phyloP scores from a whole-genome alignment of 2,329 filamentous ascomycete species.

The Talaromyces albobiverticillius region DNA sequence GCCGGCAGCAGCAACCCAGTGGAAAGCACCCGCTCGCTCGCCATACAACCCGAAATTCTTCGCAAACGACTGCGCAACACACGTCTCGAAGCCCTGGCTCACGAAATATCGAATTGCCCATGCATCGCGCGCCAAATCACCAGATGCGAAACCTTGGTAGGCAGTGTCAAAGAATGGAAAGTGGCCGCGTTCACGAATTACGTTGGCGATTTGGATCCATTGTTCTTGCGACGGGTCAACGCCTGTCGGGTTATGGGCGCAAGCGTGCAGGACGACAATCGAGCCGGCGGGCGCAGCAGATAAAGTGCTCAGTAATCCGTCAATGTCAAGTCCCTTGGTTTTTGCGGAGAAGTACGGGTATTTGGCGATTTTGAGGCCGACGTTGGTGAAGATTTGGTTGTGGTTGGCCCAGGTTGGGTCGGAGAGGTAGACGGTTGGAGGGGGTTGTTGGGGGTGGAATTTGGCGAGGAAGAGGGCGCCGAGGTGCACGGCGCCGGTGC shows the following conservation, averaged over 20 bases:
- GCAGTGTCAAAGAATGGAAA: slow-evolving; percentile 99
- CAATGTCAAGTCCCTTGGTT: slow-evolving; percentile 88
- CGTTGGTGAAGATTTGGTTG: slow-evolving; percentile 96
- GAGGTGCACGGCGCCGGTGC: slow-evolving; percentile 90
- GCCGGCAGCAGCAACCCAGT: slow-evolving; percentile 76
- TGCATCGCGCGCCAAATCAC: slow-evolving; percentile 78
- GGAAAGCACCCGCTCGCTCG: slow-evolving; percentile 93
- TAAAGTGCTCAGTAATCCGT: slow-evolving; percentile 76
- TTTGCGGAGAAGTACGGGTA: slow-evolving; percentile 94
- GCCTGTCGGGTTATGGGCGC: slow-evolving; percentile 96
- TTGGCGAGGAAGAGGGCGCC: slow-evolving; percentile 90
- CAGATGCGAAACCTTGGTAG: slow-evolving; percentile 97
- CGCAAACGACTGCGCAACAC: slow-evolving; percentile 60
- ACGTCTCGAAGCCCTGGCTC: slow-evolving; percentile 77
- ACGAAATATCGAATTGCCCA: slow-evolving; percentile 94
- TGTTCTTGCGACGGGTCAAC: slow-evolving; percentile 92
- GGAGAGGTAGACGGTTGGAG: slow-evolving; percentile 80
- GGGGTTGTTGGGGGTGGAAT: slow-evolving; percentile 67
- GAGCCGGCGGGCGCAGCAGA: slow-evolving; percentile 70
- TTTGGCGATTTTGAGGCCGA: slow-evolving; percentile 69
- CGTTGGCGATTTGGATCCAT: slow-evolving; percentile 82
- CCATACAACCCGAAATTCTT: slow-evolving; percentile 83
- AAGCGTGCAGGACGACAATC: slow-evolving; percentile 89
- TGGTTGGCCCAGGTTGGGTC: slow-evolving; percentile 98
- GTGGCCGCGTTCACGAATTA: slow-evolving; percentile 75